Percentiles rank a stretch among this genome's conserved stretches.
Conservation (phyloP, 169 alveolate species). For the Prorocentrum cordatum region DNA sequence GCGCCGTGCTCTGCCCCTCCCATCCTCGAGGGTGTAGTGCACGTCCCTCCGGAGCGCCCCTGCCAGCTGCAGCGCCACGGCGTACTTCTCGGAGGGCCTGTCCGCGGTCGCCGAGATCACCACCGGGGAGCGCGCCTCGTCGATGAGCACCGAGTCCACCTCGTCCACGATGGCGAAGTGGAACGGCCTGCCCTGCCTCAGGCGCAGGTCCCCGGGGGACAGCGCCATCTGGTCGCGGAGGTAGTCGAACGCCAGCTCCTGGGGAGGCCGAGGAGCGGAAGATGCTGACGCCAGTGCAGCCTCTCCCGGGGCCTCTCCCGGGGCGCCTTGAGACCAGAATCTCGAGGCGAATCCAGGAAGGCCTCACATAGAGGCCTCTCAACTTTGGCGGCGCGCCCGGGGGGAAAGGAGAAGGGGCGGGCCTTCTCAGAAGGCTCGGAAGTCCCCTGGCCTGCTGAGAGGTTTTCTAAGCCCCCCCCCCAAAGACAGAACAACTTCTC, state of each 20-base stretch:
- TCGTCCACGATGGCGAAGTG: constrained; percentile 44
- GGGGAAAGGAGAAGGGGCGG: not conserved
- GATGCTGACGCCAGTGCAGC: no score
- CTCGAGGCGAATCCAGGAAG: no score
- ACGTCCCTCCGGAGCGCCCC: not conserved
- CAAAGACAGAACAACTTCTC: no score
- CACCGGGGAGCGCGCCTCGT: constrained; percentile 39
- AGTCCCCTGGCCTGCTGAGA: no score
- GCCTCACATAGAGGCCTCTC: no score
- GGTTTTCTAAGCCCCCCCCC: no score
- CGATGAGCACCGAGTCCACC: constrained; percentile 37
- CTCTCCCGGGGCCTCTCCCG: no score
- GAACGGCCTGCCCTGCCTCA: constrained; percentile 24
- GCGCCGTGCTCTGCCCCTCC: not conserved
- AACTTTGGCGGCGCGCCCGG: not conserved
- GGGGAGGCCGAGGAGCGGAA: no score
- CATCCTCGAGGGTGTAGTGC: not conserved
- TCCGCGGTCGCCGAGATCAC: constrained; percentile 30
- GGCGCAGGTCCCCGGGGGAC: not conserved
- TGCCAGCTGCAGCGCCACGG: not conserved
- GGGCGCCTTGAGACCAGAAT: no score
- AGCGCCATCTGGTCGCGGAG: constrained; percentile 41
- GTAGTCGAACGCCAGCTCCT: no score
- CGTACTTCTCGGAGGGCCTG: constrained; percentile 45
- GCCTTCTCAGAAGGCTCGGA: no score